phyloP scores from a whole-genome alignment of 257 asterid species.

The Solanum ossicruentum region DNA sequence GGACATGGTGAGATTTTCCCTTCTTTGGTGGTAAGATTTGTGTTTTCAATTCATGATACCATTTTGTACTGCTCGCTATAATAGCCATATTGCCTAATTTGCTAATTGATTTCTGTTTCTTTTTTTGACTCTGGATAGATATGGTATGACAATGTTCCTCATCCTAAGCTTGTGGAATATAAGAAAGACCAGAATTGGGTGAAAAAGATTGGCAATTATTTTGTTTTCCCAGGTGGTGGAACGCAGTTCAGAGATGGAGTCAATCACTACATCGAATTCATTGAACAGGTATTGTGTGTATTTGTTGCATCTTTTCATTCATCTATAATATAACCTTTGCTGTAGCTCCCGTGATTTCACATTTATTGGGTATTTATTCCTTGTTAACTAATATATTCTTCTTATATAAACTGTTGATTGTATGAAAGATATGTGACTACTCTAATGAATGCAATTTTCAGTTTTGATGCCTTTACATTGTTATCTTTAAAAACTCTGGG shows the following conservation, averaged over 20 bases:
- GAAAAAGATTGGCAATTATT: constrained; percentile 52
- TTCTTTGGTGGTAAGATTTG: constrained; percentile 51
- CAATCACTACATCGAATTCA: constrained; percentile 38
- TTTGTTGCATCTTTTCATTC: background rate
- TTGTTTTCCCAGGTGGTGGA: constrained; percentile 92
- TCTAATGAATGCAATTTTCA: background rate
- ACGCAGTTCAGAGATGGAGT: constrained; percentile 89
- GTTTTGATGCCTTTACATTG: background rate
- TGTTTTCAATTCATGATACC: background rate
- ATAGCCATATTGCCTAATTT: background rate
- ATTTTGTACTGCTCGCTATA: background rate
- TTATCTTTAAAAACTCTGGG: background rate
- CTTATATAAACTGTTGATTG: background rate
- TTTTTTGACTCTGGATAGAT: constrained; percentile 28
- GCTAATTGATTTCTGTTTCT: background rate
- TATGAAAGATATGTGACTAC: background rate
- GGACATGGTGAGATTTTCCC: constrained; percentile 86
- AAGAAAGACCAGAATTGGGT: constrained; percentile 94
- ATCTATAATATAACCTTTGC: background rate
- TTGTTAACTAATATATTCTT: background rate
- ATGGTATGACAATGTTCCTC: constrained; percentile 93
- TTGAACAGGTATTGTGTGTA: constrained; percentile 38
- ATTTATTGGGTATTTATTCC: background rate
- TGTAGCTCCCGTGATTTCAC: background rate
- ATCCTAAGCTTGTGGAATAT: constrained; percentile 93